phyloP scores from a whole-genome alignment of 345 rosid species.

The Pseudoturritis turrita region DNA sequence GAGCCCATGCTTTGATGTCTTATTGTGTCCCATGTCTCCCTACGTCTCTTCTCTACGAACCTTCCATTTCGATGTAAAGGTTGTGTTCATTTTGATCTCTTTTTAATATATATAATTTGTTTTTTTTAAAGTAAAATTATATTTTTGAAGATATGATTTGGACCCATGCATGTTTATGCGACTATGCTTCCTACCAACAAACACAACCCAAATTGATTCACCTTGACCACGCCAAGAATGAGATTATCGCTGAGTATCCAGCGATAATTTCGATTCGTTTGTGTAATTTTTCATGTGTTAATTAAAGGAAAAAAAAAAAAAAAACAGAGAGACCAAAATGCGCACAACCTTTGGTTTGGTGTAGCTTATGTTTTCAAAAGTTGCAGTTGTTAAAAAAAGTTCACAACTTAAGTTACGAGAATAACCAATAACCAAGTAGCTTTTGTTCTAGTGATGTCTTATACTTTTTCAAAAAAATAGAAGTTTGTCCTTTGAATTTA shows the following conservation, averaged over 20 bases:
- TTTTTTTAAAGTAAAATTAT: not conserved
- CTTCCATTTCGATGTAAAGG: constrained; percentile 26
- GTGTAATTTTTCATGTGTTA: not conserved
- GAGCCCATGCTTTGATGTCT: constrained; percentile 32
- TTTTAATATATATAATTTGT: not conserved
- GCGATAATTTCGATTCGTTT: not conserved
- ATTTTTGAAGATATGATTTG: constrained; percentile 20
- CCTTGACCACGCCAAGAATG: not conserved
- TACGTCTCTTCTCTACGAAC: constrained; percentile 5
- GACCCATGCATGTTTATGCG: constrained; percentile 25
- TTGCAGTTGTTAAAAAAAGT: not conserved
- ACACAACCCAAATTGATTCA: constrained; percentile 5
- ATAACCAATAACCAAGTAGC: too few species aligned
- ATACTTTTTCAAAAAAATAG: too few species aligned
- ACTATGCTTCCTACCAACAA: constrained; percentile 31
- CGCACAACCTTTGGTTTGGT: too few species aligned
- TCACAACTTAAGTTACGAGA: too few species aligned
- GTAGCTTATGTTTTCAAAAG: not conserved
- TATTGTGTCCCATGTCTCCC: constrained; percentile 22
- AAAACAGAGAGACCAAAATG: too few species aligned
- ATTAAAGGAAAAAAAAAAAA: too few species aligned
- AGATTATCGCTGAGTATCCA: not conserved
- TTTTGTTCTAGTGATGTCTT: too few species aligned
- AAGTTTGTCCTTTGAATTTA: too few species aligned
- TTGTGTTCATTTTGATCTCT: constrained; percentile 2